Percentiles rank a stretch among this genome's conserved stretches.
phyloP scores from a whole-genome alignment of 129 eudicot species.

The Flaveria linearis region DNA sequence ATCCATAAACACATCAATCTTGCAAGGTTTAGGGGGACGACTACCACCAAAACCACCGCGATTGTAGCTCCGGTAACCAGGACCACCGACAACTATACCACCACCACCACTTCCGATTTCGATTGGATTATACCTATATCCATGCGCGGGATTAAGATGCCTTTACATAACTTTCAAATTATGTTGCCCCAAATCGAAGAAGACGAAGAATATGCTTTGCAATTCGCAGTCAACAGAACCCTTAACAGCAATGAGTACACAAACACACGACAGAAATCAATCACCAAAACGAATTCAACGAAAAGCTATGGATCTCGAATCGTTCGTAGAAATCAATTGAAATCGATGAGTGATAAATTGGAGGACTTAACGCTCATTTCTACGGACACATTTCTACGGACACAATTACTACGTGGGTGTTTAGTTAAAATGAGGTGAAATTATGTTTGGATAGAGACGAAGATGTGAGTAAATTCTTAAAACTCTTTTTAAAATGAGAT shows the following conservation, averaged over 20 bases:
- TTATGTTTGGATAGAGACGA: too few relatives aligned
- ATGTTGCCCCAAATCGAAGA: conserved; percentile 14
- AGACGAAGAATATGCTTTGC: not conserved
- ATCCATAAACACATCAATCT: conserved; percentile 70
- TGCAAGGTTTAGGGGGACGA: conserved; percentile 52
- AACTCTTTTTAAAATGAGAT: too few relatives aligned
- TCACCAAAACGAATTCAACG: not conserved
- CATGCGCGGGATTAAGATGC: conserved; percentile 68
- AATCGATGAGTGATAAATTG: conserved; percentile 2
- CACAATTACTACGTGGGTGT: not conserved
- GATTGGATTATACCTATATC: conserved; percentile 59
- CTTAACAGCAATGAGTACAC: not conserved
- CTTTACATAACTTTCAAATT: conserved; percentile 32
- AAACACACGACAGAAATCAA: conserved; percentile 8
- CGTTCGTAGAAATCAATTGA: not conserved
- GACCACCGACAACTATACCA: conserved; percentile 44
- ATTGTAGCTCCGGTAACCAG: conserved; percentile 52
- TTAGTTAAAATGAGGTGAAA: conserved; percentile 21
- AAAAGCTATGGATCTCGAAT: conserved; percentile 20
- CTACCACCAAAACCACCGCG: conserved; percentile 77
- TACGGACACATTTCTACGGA: conserved; percentile 9
- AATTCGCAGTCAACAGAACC: conserved; percentile 19
- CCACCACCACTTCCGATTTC: conserved; percentile 55
- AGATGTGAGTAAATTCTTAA: too few relatives aligned
- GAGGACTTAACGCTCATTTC: conserved; percentile 23